Evolutionary conservation across 768 basidiomycete species (phyloP), one percentile per base, ranked within the genome.

Genomic region (Panaeolus cyanescens): DNA sequence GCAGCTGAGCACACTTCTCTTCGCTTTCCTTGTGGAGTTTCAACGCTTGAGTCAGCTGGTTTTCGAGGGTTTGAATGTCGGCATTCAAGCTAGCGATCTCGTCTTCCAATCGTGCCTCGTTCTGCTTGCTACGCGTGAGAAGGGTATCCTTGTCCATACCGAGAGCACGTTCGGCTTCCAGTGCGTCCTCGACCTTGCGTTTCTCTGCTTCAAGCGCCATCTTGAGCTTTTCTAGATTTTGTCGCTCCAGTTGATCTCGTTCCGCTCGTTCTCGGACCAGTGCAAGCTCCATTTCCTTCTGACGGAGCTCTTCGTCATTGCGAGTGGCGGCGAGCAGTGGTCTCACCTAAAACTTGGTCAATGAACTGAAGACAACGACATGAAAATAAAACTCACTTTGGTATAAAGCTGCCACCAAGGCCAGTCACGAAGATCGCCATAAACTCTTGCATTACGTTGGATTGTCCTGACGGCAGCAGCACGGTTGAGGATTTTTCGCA

Each of bases 401-500:
- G 95, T 95, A 71, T 96, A 99, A 8, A 99, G 81, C 64, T 95
- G 92, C 97, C 97, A 99, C 97, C 97, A 99, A 1, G 96, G 95
- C 97, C 97, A 99, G 56, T 96, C 93, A 50, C 87, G 83, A 30
- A 99, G 80, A 59, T 93, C 90, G 6, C 90, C 88, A 70, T 99
- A 99, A 20, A 97, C 83, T 20, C 95, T 81, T 2, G 96, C 96
- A 71, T 99, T 99, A 45, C 89, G 84, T 71, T 99, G 97, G 62
- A 99, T 95, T 1, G 93, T 96, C 50, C 92, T 85, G 39, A 96
- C 88, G 4, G 97, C 95, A 37, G 89, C 80, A 1, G 95, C 95
- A 50, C 97, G 89, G 69, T 98, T 95, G 54, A 99, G 82, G 54
- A 97, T 85, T 80, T 99, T 99, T 80, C 89, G 92, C 78, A 97